A percentile compares a stretch with the other conserved stretches of the same genome.
These are phyloP conservation scores for Beverwykella pulmonaria DNA, from an alignment of 495 filamentous ascomycete genomes.

Conservation along the genomic window DNA sequence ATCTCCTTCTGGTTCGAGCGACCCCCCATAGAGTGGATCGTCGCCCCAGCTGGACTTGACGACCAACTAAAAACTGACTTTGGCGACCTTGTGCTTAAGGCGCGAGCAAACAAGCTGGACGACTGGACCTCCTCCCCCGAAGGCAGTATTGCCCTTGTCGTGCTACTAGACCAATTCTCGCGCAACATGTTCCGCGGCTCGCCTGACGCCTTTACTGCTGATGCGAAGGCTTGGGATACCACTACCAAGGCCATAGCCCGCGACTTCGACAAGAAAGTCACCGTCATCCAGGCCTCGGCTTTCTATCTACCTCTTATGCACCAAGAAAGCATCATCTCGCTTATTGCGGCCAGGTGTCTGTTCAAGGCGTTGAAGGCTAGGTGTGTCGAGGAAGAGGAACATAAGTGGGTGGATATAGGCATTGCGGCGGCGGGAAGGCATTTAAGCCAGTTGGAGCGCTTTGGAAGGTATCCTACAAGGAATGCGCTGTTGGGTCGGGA, in stretches of 20 bases:
- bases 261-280: slow-evolving; percentile 11
- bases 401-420: slow-evolving; percentile 8
- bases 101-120: slow-evolving; percentile 4
- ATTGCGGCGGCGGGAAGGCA: neutral
- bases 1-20: slow-evolving; percentile 8
- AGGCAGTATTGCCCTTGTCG: slow-evolving; percentile 3
- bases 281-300: slow-evolving; percentile 8
- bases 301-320: slow-evolving; percentile 5
- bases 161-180: slow-evolving; percentile 5
- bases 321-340: slow-evolving; percentile 6
- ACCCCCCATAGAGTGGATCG: slow-evolving; percentile 5
- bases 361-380: neutral
- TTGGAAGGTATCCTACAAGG: slow-evolving; percentile 9
- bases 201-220: slow-evolving; percentile 1
- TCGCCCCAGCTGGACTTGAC: slow-evolving; percentile 6
- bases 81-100: slow-evolving; percentile 4
- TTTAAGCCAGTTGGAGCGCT: neutral
- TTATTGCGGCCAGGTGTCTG: slow-evolving; percentile 1
- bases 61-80: slow-evolving; percentile 9
- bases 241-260: slow-evolving; percentile 3
- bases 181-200: slow-evolving; percentile 9
- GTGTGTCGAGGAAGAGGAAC: slow-evolving; percentile 5
- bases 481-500: slow-evolving; percentile 8
- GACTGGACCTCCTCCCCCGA: slow-evolving; percentile 1
- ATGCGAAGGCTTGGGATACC: neutral